These are phyloP conservation scores for Acacia melanoxylon DNA, from an alignment of 306 rosid genomes.

Conservation along the genomic window DNA sequence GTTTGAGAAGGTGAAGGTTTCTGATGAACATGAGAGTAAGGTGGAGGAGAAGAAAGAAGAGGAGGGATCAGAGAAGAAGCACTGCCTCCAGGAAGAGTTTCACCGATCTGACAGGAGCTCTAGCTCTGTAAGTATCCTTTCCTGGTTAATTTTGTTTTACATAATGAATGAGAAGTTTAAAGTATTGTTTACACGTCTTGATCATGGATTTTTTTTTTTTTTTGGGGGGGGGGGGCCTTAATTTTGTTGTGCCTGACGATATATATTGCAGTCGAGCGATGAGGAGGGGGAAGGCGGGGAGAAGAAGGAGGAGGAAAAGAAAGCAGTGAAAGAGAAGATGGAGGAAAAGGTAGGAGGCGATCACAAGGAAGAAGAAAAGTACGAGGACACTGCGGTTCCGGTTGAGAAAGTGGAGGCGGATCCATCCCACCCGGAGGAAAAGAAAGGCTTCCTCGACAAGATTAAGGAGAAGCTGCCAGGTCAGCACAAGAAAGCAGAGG, in stretches of 20 bases:
- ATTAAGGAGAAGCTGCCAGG: conserved; percentile 84
- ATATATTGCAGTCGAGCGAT: conserved; percentile 50
- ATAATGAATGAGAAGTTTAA: not conserved
- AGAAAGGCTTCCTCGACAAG: conserved; percentile 68
- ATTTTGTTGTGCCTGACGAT: not conserved
- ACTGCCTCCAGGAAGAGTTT: conserved; percentile 42
- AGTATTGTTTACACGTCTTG: not conserved
- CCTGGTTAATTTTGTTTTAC: not conserved
- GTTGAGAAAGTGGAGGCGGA: conserved; percentile 59
- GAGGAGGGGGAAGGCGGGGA: conserved; percentile 51
- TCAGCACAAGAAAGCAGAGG: conserved; percentile 69
- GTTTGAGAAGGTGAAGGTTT: conserved; percentile 44
- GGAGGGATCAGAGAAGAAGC: conserved; percentile 46
- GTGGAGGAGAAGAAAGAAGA: not conserved
- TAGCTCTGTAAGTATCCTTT: conserved; percentile 48
- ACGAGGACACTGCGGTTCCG: conserved; percentile 43
- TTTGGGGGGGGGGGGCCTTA: not conserved
- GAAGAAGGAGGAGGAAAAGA: conserved; percentile 28
- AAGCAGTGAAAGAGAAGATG: not conserved
- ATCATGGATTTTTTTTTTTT: not conserved
- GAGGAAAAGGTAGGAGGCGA: conserved; percentile 39
- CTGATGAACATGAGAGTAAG: conserved; percentile 23
- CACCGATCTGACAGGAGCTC: conserved; percentile 51
- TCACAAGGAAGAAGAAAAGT: conserved; percentile 26
- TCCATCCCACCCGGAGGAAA: conserved; percentile 39